These are phyloP conservation scores for Aechmea fasciata DNA, from an alignment of 176 grass and related monocot species.

Conservation along the genomic window DNA sequence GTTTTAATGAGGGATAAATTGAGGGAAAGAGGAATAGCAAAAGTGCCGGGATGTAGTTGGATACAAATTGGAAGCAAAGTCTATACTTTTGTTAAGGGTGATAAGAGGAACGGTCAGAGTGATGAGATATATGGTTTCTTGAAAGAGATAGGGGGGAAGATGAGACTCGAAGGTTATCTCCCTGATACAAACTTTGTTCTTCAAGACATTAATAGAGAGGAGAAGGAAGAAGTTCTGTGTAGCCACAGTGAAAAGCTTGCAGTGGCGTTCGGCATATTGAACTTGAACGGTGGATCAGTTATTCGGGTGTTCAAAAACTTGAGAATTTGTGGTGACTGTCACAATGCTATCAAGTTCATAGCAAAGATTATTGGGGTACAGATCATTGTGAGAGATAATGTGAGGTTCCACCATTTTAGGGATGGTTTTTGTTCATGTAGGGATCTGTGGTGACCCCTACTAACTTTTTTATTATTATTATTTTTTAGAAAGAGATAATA, in stretches of 20 bases:
- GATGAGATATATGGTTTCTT: slow-evolving; percentile 19
- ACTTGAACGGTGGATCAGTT: slow-evolving; percentile 12
- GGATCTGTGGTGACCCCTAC: slow-evolving; percentile 20
- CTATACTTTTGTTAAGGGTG: slow-evolving; percentile 25
- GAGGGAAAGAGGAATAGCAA: slow-evolving; percentile 9
- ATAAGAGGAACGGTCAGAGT: slow-evolving; percentile 9
- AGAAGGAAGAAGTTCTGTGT: slow-evolving; percentile 22
- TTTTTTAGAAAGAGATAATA: no score
- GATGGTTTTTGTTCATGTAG: slow-evolving; percentile 21
- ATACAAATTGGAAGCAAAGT: slow-evolving; percentile 17
- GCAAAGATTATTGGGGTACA: slow-evolving; percentile 14
- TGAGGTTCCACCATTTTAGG: slow-evolving; percentile 30
- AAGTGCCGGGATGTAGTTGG: slow-evolving; percentile 19
- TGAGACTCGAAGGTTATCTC: slow-evolving; percentile 21
- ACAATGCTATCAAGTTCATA: slow-evolving; percentile 22
- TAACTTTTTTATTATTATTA: no score
- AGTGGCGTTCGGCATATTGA: slow-evolving; percentile 20
- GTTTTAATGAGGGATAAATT: slow-evolving; percentile 19
- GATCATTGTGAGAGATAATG: slow-evolving; percentile 26
- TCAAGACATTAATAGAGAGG: slow-evolving; percentile 17
- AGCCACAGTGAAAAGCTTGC: slow-evolving; percentile 26
- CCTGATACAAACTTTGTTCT: slow-evolving; percentile 15
- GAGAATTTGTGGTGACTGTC: slow-evolving; percentile 25
- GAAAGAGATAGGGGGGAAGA: slow-evolving; percentile 10
- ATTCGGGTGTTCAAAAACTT: slow-evolving; percentile 26